These are phyloP conservation scores for Coelastrella sp. DNA, from an alignment of 139 green algal species.

Conservation along the genomic window DNA sequence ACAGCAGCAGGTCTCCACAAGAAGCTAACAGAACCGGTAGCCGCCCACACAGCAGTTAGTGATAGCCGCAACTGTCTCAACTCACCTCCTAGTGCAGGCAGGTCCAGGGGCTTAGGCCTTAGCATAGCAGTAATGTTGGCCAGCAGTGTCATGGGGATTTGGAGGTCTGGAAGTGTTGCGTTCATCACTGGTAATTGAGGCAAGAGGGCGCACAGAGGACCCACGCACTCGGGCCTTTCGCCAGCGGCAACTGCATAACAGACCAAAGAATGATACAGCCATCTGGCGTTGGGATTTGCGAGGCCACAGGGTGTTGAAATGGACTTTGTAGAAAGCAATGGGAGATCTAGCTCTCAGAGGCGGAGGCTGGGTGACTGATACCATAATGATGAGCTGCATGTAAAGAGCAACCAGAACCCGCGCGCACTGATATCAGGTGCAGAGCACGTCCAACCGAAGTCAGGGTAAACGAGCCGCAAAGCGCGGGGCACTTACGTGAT, in stretches of 20 bases:
- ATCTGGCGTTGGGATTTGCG: neutral
- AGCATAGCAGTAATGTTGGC: slow-evolving; percentile 21
- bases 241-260: neutral
- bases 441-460: no score
- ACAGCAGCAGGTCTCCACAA: no score
- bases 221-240: neutral
- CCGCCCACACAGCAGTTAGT: neutral
- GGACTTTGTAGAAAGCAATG: no score
- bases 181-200: slow-evolving; percentile 9
- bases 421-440: no score
- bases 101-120: neutral
- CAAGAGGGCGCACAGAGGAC: slow-evolving; percentile 22
- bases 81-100: neutral
- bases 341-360: no score
- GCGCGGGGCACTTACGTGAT: neutral
- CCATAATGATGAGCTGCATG: no score
- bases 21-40: no score
- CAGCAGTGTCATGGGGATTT: slow-evolving; percentile 32
- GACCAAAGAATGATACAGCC: neutral
- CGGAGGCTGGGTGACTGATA: no score
- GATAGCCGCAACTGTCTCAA: neutral
- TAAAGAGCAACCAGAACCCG: no score
- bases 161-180: slow-evolving; percentile 2
- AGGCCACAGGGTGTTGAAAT: no score
- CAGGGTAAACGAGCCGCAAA: no score